Evolutionary conservation across 179 eudicot genomes (phyloP).

Genomic region (Vitellaria paradoxa): DNA sequence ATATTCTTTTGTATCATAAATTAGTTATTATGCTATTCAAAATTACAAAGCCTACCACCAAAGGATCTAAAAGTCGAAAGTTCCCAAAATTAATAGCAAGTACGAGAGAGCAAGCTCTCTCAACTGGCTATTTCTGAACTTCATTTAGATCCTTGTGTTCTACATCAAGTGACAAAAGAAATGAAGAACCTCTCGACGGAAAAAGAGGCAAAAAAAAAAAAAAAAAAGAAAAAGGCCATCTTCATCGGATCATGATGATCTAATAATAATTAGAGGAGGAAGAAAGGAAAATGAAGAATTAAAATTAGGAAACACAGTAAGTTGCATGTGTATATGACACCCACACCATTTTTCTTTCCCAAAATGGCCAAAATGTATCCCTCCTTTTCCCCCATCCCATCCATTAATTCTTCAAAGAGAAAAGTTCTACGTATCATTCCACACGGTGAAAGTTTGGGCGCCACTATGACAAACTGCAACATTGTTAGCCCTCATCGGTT

Average conservation of each 20-base stretch:
- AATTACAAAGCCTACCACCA: conserved; percentile 51
- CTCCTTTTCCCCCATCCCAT: neutral
- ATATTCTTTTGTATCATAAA: conserved; percentile 20
- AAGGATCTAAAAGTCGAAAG: conserved; percentile 56
- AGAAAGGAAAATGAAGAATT: conserved; percentile 6
- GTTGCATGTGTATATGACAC: neutral
- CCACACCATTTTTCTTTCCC: neutral
- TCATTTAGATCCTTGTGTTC: conserved; percentile 35
- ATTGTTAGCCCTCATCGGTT: conserved; percentile 31
- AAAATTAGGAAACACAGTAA: conserved; percentile 13
- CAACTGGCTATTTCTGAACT: conserved; percentile 61
- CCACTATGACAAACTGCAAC: conserved; percentile 47
- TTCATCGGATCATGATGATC: conserved; percentile 1
- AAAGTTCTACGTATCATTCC: conserved; percentile 50
- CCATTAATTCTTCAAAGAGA: neutral
- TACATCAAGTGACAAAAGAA: conserved; percentile 14
- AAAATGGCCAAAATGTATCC: too few species aligned
- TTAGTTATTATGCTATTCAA: conserved; percentile 18
- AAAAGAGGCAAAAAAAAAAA: neutral
- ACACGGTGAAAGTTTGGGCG: conserved; percentile 55
- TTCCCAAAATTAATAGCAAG: conserved; percentile 87
- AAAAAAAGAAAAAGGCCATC: conserved; percentile 11
- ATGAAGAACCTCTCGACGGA: neutral
- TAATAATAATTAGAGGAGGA: neutral
- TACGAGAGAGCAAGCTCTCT: conserved; percentile 17